Conservation (phyloP, 306 rosid genomes). For the Psophocarpus tetragonolobus region DNA sequence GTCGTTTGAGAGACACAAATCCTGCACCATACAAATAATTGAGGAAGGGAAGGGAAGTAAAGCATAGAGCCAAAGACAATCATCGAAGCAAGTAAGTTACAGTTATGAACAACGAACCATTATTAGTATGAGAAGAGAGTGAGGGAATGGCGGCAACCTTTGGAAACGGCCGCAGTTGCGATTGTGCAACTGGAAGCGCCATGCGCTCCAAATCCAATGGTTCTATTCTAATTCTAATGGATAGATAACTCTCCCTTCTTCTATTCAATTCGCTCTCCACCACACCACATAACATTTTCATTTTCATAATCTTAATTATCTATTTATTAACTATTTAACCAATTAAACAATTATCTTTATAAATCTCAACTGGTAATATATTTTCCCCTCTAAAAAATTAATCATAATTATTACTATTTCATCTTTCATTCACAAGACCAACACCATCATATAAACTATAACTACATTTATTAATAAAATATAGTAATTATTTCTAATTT, state of each 20-base stretch:
- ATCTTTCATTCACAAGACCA: too few relatives aligned
- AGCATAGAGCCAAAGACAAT: background rate
- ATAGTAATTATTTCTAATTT: too few relatives aligned
- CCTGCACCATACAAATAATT: background rate
- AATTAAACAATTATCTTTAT: too few relatives aligned
- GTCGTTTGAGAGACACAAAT: constrained; percentile 14
- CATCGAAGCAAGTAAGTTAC: too few relatives aligned
- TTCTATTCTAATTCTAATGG: background rate
- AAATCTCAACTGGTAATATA: too few relatives aligned
- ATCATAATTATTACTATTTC: too few relatives aligned
- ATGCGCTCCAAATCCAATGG: constrained; percentile 30
- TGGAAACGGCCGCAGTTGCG: constrained; percentile 3
- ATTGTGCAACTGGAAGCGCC: constrained; percentile 25
- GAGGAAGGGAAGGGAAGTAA: background rate
- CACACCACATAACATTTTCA: background rate
- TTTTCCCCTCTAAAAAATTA: too few relatives aligned
- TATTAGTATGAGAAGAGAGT: background rate
- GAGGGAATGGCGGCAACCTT: background rate
- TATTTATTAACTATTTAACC: too few relatives aligned
- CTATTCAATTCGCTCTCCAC: background rate
- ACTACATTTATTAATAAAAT: too few relatives aligned
- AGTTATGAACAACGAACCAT: too few relatives aligned
- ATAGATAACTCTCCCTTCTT: background rate
- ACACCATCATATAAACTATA: too few relatives aligned
- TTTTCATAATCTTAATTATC: background rate